Base-by-base conservation (phyloP, 495 filamentous ascomycete genomes). In the Aspergillus ellipticus region DNA sequence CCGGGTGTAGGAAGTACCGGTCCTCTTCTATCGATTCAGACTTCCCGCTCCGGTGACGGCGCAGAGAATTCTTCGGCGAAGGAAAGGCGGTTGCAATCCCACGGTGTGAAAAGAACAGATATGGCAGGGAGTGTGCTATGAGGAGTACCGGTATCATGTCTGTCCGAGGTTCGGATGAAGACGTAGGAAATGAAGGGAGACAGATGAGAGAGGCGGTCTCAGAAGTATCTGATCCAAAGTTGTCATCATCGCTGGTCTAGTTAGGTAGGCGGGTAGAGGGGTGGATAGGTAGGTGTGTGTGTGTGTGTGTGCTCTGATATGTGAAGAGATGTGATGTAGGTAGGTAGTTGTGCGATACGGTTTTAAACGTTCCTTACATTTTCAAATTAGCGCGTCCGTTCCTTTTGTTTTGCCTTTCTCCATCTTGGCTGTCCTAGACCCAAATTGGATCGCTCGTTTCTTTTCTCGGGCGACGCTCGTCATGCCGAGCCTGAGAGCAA, bases 371-470 rank as follows among this genome's bases (percentile, higher is more conserved):
- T 51, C 39, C 15, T 24, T 41, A 52, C 49, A 49, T 46, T 28
- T 28, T 76, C 62, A 78, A 46, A 52, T 68, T 53, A 82, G 52
- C 7, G 66, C 62, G 58, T 80, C 73, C 8, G 89, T 93, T 1
- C 90, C 90, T 64, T 87, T 91, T 13, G 77, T 84, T 56, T 74
- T 83, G 11, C 90, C 87, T 49, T 65, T 76, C 65, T 90, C 86
- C 84, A 95, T 93, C 69, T 91, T 95, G 9, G 90, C 90, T 9
- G 89, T 94, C 56, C 89, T 77, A 6, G 90, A 82, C 26, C 90
- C 90, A 65, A 96, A 96, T 68, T 96, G 90, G 49, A 93, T 90
- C 13, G 94, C 94, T 59, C 94, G 80, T 70, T 99, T 99, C 78
- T 94, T 96, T 70, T 96, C 91, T 26, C 70, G 76, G 3, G 94